Evolutionary conservation across 495 filamentous ascomycete species (phyloP).

Genomic region (Parmelia sp.): DNA sequence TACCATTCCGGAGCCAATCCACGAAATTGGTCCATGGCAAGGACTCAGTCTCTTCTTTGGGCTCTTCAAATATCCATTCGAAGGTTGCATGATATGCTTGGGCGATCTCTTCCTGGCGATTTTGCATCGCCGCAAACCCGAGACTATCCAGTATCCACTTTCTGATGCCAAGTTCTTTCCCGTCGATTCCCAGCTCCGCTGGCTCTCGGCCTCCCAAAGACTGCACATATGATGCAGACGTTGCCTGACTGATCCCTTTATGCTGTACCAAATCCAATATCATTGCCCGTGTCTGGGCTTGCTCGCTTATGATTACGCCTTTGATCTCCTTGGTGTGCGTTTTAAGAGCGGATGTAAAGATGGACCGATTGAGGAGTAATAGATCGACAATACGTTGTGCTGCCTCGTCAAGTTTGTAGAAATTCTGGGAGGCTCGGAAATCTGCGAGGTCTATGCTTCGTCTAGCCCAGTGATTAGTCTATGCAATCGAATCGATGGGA

Average conservation of each 20-base stretch:
- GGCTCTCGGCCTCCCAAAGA: neutral
- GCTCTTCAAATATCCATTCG: constrained; percentile 25
- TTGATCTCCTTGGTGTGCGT: neutral
- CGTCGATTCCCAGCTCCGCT: neutral
- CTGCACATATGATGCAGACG: neutral
- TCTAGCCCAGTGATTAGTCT: neutral
- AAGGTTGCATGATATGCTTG: constrained; percentile 27
- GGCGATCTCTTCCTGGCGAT: neutral
- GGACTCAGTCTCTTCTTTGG: neutral
- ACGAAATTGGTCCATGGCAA: constrained; percentile 13
- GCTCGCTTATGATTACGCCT: neutral
- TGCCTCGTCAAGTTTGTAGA: constrained; percentile 1
- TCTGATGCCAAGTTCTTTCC: neutral
- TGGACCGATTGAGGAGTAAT: neutral
- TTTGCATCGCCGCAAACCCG: neutral
- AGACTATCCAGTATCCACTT: neutral
- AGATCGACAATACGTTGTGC: neutral
- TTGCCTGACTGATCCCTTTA: neutral
- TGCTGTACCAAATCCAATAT: neutral
- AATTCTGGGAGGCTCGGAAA: neutral
- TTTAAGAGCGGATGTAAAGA: neutral
- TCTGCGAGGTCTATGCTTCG: neutral
- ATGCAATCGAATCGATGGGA: neutral
- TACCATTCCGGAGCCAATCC: constrained; percentile 30
- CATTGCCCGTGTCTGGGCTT: neutral